Percentiles rank a stretch among this genome's conserved stretches.
Evolutionary conservation across 1,139 yeast species (phyloP).

Genomic region (Blastobotrys buckinghamii): DNA sequence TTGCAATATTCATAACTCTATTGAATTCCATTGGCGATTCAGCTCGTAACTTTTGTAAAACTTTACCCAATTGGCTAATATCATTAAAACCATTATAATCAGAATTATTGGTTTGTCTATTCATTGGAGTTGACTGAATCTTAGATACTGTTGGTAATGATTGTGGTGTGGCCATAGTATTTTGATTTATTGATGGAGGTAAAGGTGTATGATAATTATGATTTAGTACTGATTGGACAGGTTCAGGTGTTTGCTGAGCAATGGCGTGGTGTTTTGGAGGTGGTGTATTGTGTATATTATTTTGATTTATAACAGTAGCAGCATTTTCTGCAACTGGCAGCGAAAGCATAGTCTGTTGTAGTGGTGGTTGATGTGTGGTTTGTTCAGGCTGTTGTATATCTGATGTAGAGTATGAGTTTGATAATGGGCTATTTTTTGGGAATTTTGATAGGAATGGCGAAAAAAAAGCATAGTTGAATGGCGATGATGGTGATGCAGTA

Average conservation of each 20-base stretch:
- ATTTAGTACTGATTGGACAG: no score
- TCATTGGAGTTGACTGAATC: no score
- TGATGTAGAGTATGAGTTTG: not conserved
- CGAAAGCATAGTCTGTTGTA: not conserved
- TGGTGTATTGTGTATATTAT: no score
- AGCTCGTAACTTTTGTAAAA: not conserved
- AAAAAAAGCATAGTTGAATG: not conserved
- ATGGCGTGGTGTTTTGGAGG: no score
- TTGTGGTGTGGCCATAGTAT: no score
- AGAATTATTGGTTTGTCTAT: no score
- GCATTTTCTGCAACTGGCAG: no score
- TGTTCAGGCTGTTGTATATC: not conserved
- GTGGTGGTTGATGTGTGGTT: not conserved
- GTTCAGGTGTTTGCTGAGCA: not conserved
- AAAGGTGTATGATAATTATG: no score
- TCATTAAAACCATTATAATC: not conserved
- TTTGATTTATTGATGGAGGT: no score
- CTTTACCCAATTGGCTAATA: not conserved
- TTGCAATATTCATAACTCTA: not conserved
- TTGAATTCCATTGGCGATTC: not conserved
- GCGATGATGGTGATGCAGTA: not conserved
- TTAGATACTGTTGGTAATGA: not conserved
- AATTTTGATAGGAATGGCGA: not conserved
- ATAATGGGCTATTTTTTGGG: not conserved
- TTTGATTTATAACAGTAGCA: no score